Evolutionary conservation across 176 grass and related monocot genomes (phyloP).

Genomic region (Raddia guianensis): DNA sequence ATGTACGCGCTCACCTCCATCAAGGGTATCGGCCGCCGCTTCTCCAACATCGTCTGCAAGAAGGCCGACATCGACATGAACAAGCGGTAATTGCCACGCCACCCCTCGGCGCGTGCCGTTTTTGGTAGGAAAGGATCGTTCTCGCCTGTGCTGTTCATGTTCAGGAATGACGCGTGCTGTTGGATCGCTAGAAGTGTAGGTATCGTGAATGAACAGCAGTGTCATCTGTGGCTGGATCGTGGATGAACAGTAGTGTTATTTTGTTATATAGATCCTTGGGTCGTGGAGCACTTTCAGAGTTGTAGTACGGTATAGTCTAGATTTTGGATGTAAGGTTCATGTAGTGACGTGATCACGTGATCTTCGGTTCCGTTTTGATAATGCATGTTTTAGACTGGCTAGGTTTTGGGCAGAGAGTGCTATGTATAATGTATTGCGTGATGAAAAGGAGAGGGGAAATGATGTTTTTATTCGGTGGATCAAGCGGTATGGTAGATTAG

Average conservation of each 20-base stretch:
- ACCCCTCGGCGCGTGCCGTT: background rate
- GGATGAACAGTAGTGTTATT: no score
- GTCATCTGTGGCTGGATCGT: background rate
- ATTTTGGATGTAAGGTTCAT: no score
- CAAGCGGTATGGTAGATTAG: background rate
- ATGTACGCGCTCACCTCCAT: constrained; percentile 92
- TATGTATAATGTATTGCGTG: background rate
- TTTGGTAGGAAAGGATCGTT: background rate
- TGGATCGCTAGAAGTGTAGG: background rate
- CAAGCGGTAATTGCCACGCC: constrained; percentile 24
- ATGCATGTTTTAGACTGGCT: background rate
- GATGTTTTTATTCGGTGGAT: background rate
- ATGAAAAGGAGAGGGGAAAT: no score
- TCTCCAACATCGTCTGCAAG: constrained; percentile 95
- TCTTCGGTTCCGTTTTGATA: no score
- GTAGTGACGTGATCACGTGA: no score
- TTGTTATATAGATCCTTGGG: background rate
- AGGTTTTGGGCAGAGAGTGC: background rate
- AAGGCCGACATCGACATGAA: constrained; percentile 98
- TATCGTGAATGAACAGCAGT: background rate
- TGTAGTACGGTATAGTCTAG: background rate
- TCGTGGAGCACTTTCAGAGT: background rate
- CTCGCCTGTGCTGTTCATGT: background rate
- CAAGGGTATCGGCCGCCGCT: constrained; percentile 89
- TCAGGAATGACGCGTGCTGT: background rate